These are phyloP conservation scores for Aureoboletus auriporus DNA, from an alignment of 768 basidiomycete genomes.

Conservation along the genomic window DNA sequence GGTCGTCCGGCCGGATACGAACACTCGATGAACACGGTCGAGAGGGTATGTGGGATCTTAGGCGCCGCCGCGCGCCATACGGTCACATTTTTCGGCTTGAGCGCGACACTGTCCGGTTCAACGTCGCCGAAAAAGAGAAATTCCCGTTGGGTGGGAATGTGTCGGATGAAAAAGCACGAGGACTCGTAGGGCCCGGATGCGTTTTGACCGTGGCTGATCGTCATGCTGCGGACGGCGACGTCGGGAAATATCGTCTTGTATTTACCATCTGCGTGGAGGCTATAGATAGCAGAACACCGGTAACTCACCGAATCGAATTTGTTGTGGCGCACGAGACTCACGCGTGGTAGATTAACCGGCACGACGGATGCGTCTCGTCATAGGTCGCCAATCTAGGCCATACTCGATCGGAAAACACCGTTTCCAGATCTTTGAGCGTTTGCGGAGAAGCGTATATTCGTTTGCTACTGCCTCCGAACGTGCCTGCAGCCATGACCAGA, in stretches of 20 bases:
- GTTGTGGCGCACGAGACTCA: constrained; percentile 33
- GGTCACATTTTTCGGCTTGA: constrained; percentile 51
- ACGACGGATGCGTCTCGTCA: constrained; percentile 55
- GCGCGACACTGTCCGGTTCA: constrained; percentile 76
- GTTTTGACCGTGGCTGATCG: constrained; percentile 70
- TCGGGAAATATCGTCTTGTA: constrained; percentile 51
- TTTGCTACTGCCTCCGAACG: constrained; percentile 57
- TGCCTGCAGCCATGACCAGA: constrained; percentile 80
- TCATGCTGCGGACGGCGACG: constrained; percentile 63
- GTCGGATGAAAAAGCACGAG: constrained; percentile 80
- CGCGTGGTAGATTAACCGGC: constrained; percentile 62
- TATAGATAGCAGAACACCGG: neutral
- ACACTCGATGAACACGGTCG: constrained; percentile 92
- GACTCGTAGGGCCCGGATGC: constrained; percentile 60
- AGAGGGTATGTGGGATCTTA: constrained; percentile 64
- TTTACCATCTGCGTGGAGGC: constrained; percentile 47
- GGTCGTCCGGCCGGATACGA: constrained; percentile 77
- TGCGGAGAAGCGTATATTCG: constrained; percentile 58
- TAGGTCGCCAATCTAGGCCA: constrained; percentile 87
- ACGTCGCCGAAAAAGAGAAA: constrained; percentile 95
- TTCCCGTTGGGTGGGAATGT: constrained; percentile 57
- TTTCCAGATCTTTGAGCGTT: constrained; percentile 65
- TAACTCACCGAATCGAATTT: too few species aligned
- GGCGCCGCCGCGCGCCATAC: constrained; percentile 85
- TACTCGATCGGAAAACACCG: constrained; percentile 69